Percentiles rank a stretch among this genome's conserved stretches.
These are phyloP conservation scores for Phaeotremella skinneri DNA, from an alignment of 768 basidiomycete species.

Conservation along the genomic window DNA sequence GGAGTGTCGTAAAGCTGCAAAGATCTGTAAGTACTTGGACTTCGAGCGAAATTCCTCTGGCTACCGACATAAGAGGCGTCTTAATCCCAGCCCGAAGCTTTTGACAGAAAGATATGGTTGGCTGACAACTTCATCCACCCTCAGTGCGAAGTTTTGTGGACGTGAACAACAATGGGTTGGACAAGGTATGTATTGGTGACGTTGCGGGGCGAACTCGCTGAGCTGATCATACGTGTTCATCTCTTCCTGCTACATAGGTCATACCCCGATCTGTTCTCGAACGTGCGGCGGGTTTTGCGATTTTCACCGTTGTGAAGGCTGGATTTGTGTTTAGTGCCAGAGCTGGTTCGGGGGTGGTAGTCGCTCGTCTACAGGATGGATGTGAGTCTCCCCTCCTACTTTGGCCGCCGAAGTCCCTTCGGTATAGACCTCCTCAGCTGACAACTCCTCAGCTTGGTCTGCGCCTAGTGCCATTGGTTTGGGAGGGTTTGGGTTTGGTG, in stretches of 20 bases:
- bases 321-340: constrained; percentile 68
- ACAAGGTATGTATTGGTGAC: constrained; percentile 58
- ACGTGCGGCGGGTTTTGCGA: constrained; percentile 71
- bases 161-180: constrained; percentile 73
- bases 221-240: neutral
- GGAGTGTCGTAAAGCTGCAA: constrained; percentile 82
- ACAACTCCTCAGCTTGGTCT: constrained; percentile 69
- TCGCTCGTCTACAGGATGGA: constrained; percentile 76
- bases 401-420: neutral
- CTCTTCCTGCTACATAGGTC: constrained; percentile 52
- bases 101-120: neutral
- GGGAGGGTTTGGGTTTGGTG: constrained; percentile 83
- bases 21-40: constrained; percentile 68
- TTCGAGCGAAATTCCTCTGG: too few relatives aligned
- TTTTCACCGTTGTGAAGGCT: constrained; percentile 54
- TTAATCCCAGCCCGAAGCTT: neutral
- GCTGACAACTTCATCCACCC: neutral
- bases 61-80: neutral
- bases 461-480: constrained; percentile 93
- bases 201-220: neutral
- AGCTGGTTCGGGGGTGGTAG: constrained; percentile 83
- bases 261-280: constrained; percentile 61
- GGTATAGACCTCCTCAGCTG: neutral
- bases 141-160: constrained; percentile 83
- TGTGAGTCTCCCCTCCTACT: constrained; percentile 57